Base-by-base conservation (phyloP, 768 basidiomycete genomes). In the Crassisporium funariophilum region DNA sequence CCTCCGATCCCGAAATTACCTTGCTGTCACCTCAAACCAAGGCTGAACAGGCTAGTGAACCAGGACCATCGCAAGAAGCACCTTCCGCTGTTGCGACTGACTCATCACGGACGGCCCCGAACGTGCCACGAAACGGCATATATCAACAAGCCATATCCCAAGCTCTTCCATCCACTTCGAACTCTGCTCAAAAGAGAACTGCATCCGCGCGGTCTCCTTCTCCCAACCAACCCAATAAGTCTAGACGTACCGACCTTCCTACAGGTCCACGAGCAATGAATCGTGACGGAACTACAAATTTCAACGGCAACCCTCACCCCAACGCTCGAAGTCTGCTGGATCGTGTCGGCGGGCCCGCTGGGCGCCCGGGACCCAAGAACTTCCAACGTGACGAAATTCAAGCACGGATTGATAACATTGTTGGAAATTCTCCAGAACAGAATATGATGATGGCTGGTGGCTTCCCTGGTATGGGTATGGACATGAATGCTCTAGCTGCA, bases 241-340 rank as follows among this genome's bases (percentile, higher is more conserved):
- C 79, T 10, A 76, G 88, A 52, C 81, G 87, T 50, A 84, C 77
- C 21, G 89, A 91, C 52, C 70, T 88, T 1, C 93, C 93, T 1
- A 87, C 86, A 2, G 91, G 88, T 17, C 93, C 93, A 15, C 79
- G 93, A 41, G 91, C 90, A 2, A 92, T 94, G 90, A 70, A 73
- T 38, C 73, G 74, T 42, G 74, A 74, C 25, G 70, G 61, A 53
- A 31, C 3, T 31, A 61, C 64, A 51, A 54, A 57, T 24, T 50
- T 58, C 12, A 55, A 44, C 44, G 54, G 36, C 12, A 60, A 47
- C 37, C 46, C 60, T 3, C 61, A 63, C 19, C 35, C 62, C 11
- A 72, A 71, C 41, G 62, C 79, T 19, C 77, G 85, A 47, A 91
- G 88, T 66, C 73, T 95, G 35, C 68, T 91, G 29, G 93, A 95